Evolutionary conservation across 1,284 basidiomycete genomes (phyloP).

Genomic region (Microbotryum lychnidis-dioicae): DNA sequence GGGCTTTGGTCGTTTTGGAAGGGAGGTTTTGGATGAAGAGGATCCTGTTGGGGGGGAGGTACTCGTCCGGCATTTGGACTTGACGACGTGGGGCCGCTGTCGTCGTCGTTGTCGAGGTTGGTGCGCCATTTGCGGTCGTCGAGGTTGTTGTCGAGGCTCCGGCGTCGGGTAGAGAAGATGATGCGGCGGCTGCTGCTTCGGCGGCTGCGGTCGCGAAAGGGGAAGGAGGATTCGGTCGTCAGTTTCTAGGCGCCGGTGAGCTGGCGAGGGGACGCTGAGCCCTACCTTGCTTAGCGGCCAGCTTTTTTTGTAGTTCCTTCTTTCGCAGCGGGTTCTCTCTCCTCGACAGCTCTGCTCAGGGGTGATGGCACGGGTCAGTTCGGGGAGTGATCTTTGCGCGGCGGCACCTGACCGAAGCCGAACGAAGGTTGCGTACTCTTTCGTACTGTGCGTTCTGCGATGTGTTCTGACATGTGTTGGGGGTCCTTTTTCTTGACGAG

Average conservation of each 20-base stretch:
- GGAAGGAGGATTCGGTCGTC: background rate
- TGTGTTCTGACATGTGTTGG: constrained; percentile 61
- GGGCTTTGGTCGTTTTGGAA: constrained; percentile 74
- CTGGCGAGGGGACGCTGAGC: background rate
- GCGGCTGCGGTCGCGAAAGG: constrained; percentile 49
- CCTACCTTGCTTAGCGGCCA: constrained; percentile 49
- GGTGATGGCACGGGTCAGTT: too few relatives aligned
- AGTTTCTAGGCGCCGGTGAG: background rate
- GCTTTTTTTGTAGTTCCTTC: constrained; percentile 68
- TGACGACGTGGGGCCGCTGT: constrained; percentile 36
- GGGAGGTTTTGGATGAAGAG: constrained; percentile 95
- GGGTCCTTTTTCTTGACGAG: constrained; percentile 67
- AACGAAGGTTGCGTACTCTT: constrained; percentile 57
- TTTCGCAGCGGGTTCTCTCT: constrained; percentile 77
- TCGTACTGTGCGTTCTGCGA: constrained; percentile 59
- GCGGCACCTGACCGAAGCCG: background rate
- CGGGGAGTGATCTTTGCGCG: too few relatives aligned
- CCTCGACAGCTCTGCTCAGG: constrained; percentile 57
- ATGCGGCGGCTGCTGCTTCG: constrained; percentile 46
- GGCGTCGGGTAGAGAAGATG: too few relatives aligned
- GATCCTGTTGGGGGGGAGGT: constrained; percentile 97
- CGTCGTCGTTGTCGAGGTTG: constrained; percentile 10
- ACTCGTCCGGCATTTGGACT: constrained; percentile 98
- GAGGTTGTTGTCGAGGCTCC: background rate
- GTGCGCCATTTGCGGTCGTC: background rate